Conservation (phyloP, 768 basidiomycete species). For the Amylocystis lapponica region DNA sequence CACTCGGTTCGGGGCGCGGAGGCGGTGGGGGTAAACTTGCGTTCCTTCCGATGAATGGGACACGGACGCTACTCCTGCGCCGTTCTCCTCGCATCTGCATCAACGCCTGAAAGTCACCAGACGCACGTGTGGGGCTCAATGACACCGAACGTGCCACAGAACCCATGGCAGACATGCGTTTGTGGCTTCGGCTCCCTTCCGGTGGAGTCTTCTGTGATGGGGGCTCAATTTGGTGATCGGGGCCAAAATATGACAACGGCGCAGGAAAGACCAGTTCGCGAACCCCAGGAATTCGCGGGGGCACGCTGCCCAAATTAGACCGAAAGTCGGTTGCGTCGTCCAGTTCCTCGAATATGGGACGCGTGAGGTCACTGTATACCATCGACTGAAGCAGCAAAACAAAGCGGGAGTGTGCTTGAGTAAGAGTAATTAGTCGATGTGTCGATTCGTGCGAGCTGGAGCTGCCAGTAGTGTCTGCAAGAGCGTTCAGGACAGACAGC, state of each 20-base stretch:
- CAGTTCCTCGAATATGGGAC: constrained; percentile 26
- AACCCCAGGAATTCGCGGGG: constrained; percentile 26
- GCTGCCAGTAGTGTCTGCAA: constrained; percentile 2
- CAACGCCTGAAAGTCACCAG: constrained; percentile 9
- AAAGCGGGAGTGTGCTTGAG: constrained; percentile 66
- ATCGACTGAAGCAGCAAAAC: constrained; percentile 70
- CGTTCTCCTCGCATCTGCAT: too few relatives aligned
- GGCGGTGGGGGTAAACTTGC: constrained; percentile 34
- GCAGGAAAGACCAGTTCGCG: constrained; percentile 71
- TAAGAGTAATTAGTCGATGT: constrained; percentile 39
- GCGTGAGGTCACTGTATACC: constrained; percentile 49
- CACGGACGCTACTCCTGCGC: constrained; percentile 13
- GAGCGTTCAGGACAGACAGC: constrained; percentile 36
- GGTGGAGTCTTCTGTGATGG: neutral
- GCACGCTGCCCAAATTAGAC: constrained; percentile 6
- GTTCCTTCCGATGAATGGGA: constrained; percentile 38
- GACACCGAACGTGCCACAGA: constrained; percentile 10
- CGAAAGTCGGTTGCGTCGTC: constrained; percentile 18
- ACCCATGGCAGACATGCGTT: too few relatives aligned
- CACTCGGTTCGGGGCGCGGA: constrained; percentile 39
- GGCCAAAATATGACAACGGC: constrained; percentile 49
- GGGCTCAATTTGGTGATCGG: too few relatives aligned
- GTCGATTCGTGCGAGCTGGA: constrained; percentile 28
- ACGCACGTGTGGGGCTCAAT: constrained; percentile 12
- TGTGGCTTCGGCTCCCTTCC: neutral